Base-by-base conservation (phyloP, 306 rosid genomes). In the Comarum palustre region DNA sequence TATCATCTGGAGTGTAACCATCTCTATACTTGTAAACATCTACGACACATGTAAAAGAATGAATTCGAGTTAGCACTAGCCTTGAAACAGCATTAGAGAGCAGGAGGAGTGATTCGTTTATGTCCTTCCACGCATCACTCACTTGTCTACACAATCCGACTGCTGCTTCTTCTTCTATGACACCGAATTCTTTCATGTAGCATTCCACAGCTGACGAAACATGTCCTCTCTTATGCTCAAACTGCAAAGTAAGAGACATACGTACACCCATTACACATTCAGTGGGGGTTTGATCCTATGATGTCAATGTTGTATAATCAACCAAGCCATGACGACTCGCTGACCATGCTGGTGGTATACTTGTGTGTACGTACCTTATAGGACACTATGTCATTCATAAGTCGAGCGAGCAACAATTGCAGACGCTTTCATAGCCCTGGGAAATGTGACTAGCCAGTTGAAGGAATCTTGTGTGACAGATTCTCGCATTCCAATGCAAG, bases 141-240 rank as follows among this genome's bases (percentile, higher is more conserved):
- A 74, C 3, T 2, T 74, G 80, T 59, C 75, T 62, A 0, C 12
- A 10, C 2, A 88, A 45, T 14, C 0, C 9, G 1, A 4, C 0
- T 11, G 25, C 2, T 0, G 76, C 80, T 15, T 80, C 73, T 38
- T 72, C 78, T 3, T 66, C 39, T 10, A 71, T 8, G 9, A 13
- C 58, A 4, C 32, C 60, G 42, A 71, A 20, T 19, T 83, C 77
- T 13, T 61, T 75, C 79, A 82, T 82, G 74, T 75, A 82, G 27
- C 91, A 82, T 68, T 84, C 87, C 17, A 45, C 0, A 0, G 75
- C 82, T 0, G 81, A 75, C 0, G 75, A 66, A 20, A 67, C 61
- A 11, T 82, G 81, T 15, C 48, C 48, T 42, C 47, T 42, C 14
- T 42, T 42, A 10, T 42, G 14, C 17, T 45, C 48, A 45, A 45